Percentiles rank a stretch among this genome's conserved stretches.
These are phyloP conservation scores for Clarireedia paspali DNA, from an alignment of 2,329 filamentous ascomycete species.

Conservation along the genomic window DNA sequence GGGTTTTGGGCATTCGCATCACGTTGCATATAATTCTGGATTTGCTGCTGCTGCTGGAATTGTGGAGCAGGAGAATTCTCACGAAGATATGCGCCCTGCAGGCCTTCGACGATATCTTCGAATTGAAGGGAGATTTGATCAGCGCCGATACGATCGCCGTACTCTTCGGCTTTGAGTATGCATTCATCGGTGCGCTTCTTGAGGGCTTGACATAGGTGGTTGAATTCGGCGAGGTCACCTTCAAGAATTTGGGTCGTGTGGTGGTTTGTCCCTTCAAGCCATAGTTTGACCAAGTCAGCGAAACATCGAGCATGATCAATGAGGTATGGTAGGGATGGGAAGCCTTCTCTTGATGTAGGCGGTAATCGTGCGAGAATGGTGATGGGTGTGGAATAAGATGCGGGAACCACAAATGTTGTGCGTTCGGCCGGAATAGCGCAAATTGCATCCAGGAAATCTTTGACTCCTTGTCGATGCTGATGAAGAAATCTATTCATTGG, in stretches of 20 bases:
- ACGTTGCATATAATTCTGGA: too few species aligned
- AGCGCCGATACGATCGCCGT: conserved; percentile 12
- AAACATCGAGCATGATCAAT: conserved; percentile 84
- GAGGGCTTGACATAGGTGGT: conserved; percentile 25
- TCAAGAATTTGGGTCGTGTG: conserved; percentile 17
- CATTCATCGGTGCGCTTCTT: conserved; percentile 29
- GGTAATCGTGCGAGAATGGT: conserved; percentile 81
- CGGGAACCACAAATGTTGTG: conserved; percentile 57
- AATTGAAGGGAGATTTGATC: conserved; percentile 23
- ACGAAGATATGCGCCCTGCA: conserved; percentile 14
- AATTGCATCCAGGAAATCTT: conserved; percentile 77
- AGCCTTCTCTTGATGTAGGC: conserved; percentile 77
- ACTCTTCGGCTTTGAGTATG: conserved; percentile 24
- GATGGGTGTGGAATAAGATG: conserved; percentile 86
- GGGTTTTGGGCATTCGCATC: too few species aligned
- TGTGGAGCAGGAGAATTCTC: background rate
- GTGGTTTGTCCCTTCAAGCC: conserved; percentile 49
- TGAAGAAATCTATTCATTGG: conserved; percentile 88
- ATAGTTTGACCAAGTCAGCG: conserved; percentile 73
- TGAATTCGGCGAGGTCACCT: conserved; percentile 27
- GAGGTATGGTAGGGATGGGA: conserved; percentile 85
- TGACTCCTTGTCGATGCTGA: conserved; percentile 70
- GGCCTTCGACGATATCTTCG: conserved; percentile 24
- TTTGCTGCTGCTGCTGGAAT: background rate
- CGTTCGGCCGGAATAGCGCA: conserved; percentile 74